Base-by-base conservation (phyloP, 2,329 filamentous ascomycete genomes). In the Xylaria sp. region DNA sequence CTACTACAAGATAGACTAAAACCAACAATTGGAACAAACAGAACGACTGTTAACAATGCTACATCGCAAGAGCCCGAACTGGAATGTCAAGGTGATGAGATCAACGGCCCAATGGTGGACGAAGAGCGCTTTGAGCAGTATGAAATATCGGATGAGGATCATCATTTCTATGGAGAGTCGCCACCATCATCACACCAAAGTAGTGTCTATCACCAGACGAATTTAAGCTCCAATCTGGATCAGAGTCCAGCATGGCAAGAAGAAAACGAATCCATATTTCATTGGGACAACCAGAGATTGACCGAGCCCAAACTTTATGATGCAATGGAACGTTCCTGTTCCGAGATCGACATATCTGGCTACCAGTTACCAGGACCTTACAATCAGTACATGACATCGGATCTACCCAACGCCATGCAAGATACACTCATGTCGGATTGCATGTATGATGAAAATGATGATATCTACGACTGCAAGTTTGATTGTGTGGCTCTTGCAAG, bases 1-100 rank as follows among this genome's bases (percentile, higher is more conserved):
- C 57, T 77, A 20, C 49, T 76, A 57, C 75, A 71, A 58, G 48
- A 62, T 59, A 71, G 52, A 9, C 41, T 78, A 20, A 65, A 73
- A 25, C 73, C 75, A 23, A 74, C 64, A 28, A 71, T 68, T 2
- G 69, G 72, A 31, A 72, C 63, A n/a, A 23, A 8, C 7, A 59
- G 28, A 7, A 39, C 10, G 13, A 15, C n/a, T 55, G 3, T n/a
- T 52, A 61, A 9, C 6, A 36, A 55, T 6, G 7, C 28, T 25
- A 23, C 49, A 36, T 52, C 39, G 6, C 43, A 15, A 23, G 33
- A 33, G 1, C 25, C 49, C 13, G 57, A 33, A 9, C 23, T 36
- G 15, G 25, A 62, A 20, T 18, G 15, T 15, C 56, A 49, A 23
- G n/a, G 39, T 18, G 13, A 43, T 12, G 57, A 66, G 15, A 48